Evolutionary conservation across 2,329 filamentous ascomycete species (phyloP), one percentile per base, ranked within the genome.

Genomic region (Periconia digitata): DNA sequence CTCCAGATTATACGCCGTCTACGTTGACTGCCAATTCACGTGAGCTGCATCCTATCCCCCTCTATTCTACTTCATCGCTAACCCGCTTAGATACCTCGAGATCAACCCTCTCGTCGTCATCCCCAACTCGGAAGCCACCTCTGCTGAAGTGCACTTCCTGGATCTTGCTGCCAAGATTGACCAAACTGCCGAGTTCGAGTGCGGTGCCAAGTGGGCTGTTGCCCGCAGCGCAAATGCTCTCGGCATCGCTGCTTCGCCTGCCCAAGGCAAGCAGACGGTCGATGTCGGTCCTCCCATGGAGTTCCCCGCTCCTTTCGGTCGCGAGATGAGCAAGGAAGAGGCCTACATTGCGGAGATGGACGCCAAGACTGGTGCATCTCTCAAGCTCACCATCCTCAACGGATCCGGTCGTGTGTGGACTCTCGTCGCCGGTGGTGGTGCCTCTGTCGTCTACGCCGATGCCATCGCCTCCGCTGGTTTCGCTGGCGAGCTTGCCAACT

Each of bases 51-150:
- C 24, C 16, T 6, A 21, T 20, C 22, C 17, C 7, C 16, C n/a
- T 29, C 20, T 18, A 40, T 47, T 20, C 8, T 18, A 40, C 46
- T 20, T 7, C 22, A 44, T 32, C 40, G 34, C 63, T 67, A 38
- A 22, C 32, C 15, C 23, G 16, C 36, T 22, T 17, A 75, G 73
- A 70, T 99, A 99, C 81, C 90, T 99, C 65, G 94, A 99, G 79
- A 99, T 99, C 83, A 99, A 99, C 85, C 94, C 94, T 63, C 81
- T 99, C 58, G 94, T 99, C 54, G 94, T 96, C 72, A 92, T 99
- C 67, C 94, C 94, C 74, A 97, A 97, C 75, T 87, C 84, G 60
- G 86, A 92, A 66, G 88, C 84, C 71, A 97, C 92, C 62, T 96
- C 91, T 50, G 94, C 94, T 49, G 87, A 91, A 36, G 94, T 99